Evolutionary conservation across 139 green algal species (phyloP).

Genomic region (Yamagishiella unicocca): DNA sequence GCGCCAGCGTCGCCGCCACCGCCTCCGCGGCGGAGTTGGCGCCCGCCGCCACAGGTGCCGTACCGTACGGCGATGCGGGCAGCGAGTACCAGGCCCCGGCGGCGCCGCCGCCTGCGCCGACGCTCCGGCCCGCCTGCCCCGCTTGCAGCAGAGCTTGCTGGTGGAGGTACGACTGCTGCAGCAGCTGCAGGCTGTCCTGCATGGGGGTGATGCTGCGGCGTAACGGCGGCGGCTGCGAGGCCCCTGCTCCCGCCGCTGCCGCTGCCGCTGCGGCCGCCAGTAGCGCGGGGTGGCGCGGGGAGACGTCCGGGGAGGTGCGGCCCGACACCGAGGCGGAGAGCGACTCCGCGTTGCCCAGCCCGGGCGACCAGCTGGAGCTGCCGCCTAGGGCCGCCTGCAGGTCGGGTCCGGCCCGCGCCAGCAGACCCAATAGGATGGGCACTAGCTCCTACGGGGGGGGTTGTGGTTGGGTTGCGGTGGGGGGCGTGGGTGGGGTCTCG

Average conservation of each 20-base stretch:
- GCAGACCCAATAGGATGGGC: slow-evolving; percentile 20
- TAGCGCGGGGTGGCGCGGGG: background rate
- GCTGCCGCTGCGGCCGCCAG: background rate
- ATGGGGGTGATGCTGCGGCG: background rate
- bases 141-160: background rate
- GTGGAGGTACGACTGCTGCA: background rate
- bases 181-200: background rate
- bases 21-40: slow-evolving; percentile 1
- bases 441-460: slow-evolving; percentile 24
- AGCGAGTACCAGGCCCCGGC: background rate
- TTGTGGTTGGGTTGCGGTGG: background rate
- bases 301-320: background rate
- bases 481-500: too few species aligned
- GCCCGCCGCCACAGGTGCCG: background rate
- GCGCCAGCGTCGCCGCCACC: slow-evolving; percentile 25
- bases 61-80: background rate
- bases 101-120: background rate
- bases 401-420: slow-evolving; percentile 11
- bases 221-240: background rate
- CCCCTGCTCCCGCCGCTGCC: background rate
- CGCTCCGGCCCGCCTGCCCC: background rate
- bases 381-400: background rate
- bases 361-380: background rate
- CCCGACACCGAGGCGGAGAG: background rate
- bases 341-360: background rate